phyloP scores from a whole-genome alignment of 768 basidiomycete genomes.

The Lepiota venenata region DNA sequence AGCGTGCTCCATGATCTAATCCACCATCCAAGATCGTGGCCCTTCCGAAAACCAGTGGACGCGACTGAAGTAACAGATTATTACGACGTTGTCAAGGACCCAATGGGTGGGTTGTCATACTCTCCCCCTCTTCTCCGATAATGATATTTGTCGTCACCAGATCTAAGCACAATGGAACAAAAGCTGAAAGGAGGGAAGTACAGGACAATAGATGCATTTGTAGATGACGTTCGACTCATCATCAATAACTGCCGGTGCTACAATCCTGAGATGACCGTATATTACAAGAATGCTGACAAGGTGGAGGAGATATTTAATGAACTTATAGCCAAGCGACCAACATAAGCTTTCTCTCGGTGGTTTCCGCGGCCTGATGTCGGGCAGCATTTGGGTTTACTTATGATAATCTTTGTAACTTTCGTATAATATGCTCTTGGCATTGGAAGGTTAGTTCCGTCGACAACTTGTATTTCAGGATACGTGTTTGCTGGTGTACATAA shows the following conservation, averaged over 20 bases:
- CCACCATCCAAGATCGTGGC: conserved; percentile 79
- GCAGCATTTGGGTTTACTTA: neutral
- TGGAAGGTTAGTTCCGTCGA: neutral
- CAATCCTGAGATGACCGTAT: conserved; percentile 78
- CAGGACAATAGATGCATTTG: conserved; percentile 64
- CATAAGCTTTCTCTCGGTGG: conserved; percentile 1
- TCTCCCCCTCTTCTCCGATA: neutral
- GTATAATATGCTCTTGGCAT: neutral
- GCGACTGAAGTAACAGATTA: conserved; percentile 82
- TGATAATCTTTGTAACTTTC: conserved; percentile 1
- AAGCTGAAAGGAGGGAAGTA: conserved; percentile 92
- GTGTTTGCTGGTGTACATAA: neutral
- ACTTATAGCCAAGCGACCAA: conserved; percentile 17
- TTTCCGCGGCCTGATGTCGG: neutral
- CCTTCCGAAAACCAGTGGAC: conserved; percentile 82
- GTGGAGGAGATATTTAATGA: conserved; percentile 78
- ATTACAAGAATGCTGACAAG: conserved; percentile 81
- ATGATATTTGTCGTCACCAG: conserved; percentile 34
- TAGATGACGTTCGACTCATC: conserved; percentile 78
- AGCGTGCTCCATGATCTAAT: conserved; percentile 77
- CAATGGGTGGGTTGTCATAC: conserved; percentile 73
- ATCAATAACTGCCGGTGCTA: conserved; percentile 89
- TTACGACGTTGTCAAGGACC: conserved; percentile 81
- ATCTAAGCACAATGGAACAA: conserved; percentile 83
- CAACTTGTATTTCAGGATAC: neutral